A percentile compares a stretch with the other conserved stretches of the same genome.
Evolutionary conservation across 1,284 basidiomycete genomes (phyloP).

Genomic region (Schizophyllum commune): DNA sequence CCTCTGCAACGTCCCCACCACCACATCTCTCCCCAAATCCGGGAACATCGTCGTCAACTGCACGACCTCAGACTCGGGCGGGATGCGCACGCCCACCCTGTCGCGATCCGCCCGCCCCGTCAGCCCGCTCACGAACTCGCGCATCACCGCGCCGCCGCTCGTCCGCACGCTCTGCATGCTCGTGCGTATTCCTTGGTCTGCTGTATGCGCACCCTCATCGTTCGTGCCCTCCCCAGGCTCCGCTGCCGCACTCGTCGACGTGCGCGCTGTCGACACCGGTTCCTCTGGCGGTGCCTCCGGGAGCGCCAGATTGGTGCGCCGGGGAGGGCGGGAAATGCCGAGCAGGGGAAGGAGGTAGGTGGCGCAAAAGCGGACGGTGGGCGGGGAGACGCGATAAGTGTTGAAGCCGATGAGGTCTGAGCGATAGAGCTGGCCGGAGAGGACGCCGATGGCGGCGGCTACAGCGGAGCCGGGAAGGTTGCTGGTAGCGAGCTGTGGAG

Average conservation of each 20-base stretch:
- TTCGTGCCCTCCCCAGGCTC: background rate
- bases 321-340: slow-evolving; percentile 46
- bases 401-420: slow-evolving; percentile 74
- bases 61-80: slow-evolving; percentile 67
- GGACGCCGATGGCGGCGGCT: slow-evolving; percentile 54
- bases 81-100: slow-evolving; percentile 52
- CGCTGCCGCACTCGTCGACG: slow-evolving; percentile 14
- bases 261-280: slow-evolving; percentile 25
- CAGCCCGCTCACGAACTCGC: slow-evolving; percentile 78
- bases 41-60: slow-evolving; percentile 80
- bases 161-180: slow-evolving; percentile 11
- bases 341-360: slow-evolving; percentile 56
- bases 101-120: slow-evolving; percentile 53
- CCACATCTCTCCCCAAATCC: slow-evolving; percentile 61
- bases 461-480: slow-evolving; percentile 58
- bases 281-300: slow-evolving; percentile 25
- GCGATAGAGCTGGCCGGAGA: slow-evolving; percentile 71
- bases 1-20: slow-evolving; percentile 74
- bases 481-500: slow-evolving; percentile 55
- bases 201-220: too few species aligned
- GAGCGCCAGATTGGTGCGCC: slow-evolving; percentile 35
- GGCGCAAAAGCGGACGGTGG: slow-evolving; percentile 41
- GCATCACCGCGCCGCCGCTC: slow-evolving; percentile 47
- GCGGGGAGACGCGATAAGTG: slow-evolving; percentile 61
- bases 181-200: background rate